A percentile compares a stretch with the other conserved stretches of the same genome.
These are phyloP conservation scores for Orbilia javanica DNA, from an alignment of 2,329 filamentous ascomycete genomes.

Conservation along the genomic window DNA sequence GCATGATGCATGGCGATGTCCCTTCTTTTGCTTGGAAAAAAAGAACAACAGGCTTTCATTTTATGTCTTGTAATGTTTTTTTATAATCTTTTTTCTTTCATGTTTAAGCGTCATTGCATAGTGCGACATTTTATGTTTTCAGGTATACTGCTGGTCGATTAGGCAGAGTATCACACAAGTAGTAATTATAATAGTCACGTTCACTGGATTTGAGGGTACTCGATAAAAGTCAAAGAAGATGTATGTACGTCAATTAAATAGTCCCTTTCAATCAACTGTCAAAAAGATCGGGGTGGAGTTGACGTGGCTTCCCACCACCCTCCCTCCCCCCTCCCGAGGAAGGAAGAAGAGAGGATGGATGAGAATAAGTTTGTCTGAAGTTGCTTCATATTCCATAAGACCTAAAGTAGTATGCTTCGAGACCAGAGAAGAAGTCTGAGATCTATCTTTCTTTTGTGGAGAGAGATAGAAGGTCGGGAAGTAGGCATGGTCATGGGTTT, in stretches of 20 bases:
- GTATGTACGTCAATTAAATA: conserved; percentile 59
- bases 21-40: background rate
- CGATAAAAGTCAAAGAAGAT: conserved; percentile 1
- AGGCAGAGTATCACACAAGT: background rate
- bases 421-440: conserved; percentile 56
- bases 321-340: background rate
- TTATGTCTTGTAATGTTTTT: background rate
- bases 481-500: conserved; percentile 57
- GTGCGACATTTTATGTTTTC: background rate
- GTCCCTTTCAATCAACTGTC: conserved; percentile 57
- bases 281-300: conserved; percentile 59
- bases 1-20: conserved; percentile 12
- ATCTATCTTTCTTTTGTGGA: conserved; percentile 29
- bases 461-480: conserved; percentile 53
- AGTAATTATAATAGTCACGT: conserved; percentile 15
- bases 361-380: conserved; percentile 39
- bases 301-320: conserved; percentile 34
- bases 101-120: background rate
- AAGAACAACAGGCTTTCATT: background rate
- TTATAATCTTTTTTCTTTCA: background rate
- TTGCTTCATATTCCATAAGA: conserved; percentile 57
- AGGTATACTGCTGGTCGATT: background rate
- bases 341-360: background rate
- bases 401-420: conserved; percentile 59
- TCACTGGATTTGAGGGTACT: no score